Conservation (phyloP, 2,329 filamentous ascomycete species). For the Ophidiomyces ophidiicola region DNA sequence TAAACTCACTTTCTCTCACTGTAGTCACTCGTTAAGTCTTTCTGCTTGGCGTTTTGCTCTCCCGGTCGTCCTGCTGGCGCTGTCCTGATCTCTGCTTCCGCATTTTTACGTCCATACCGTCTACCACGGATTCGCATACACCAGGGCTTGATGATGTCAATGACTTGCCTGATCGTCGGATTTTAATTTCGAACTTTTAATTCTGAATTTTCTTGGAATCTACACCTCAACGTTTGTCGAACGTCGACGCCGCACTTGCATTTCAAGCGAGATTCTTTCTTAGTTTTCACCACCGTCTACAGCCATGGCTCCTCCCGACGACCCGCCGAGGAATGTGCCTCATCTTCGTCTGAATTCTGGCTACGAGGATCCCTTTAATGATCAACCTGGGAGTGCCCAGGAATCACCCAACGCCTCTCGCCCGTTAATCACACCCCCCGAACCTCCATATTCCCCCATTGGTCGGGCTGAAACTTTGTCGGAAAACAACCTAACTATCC, state of each 20-base stretch:
- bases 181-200: neutral
- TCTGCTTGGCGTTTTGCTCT: neutral
- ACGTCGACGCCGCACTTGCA: no score
- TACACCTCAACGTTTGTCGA: neutral
- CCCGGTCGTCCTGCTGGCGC: neutral
- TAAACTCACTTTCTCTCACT: neutral
- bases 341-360: constrained; percentile 10
- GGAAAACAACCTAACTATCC: constrained; percentile 9
- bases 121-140: no score
- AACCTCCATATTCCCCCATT: constrained; percentile 5
- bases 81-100: neutral
- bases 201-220: neutral
- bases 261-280: no score
- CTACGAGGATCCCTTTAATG: constrained; percentile 5
- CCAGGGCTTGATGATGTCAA: constrained; percentile 2
- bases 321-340: constrained; percentile 1
- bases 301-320: neutral
- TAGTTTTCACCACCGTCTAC: neutral
- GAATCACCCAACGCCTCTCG: constrained; percentile 2
- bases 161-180: neutral
- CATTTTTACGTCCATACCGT: no score
- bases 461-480: neutral
- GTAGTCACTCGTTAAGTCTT: constrained; percentile 4
- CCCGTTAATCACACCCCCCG: constrained; percentile 6
- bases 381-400: neutral